Conservation (phyloP, 805 yeast genomes). For the Kodamaea restingae region DNA sequence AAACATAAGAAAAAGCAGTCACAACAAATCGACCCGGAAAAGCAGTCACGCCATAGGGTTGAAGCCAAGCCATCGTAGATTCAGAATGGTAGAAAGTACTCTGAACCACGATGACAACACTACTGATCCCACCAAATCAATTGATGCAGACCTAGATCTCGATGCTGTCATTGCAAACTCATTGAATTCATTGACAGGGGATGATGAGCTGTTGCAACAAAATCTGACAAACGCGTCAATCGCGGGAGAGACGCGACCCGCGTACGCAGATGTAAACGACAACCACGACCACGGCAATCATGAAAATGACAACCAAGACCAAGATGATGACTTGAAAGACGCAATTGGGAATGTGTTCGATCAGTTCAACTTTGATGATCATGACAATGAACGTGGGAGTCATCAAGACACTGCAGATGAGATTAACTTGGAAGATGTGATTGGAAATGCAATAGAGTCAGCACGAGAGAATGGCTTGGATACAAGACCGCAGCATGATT, state of each 20-base stretch:
- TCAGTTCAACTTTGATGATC: conserved; percentile 22
- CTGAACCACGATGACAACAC: conserved; percentile 1
- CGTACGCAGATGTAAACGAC: background rate
- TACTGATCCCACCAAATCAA: background rate
- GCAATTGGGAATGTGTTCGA: conserved; percentile 39
- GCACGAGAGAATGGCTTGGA: conserved; percentile 4
- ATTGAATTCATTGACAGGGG: conserved; percentile 6
- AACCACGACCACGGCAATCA: conserved; percentile 3
- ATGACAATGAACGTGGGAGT: conserved; percentile 2
- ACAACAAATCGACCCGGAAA: conserved; percentile 12
- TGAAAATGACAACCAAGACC: conserved; percentile 1
- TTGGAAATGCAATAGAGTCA: conserved; percentile 7
- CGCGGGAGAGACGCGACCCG: background rate
- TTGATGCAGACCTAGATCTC: conserved; percentile 9
- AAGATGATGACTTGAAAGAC: conserved; percentile 26
- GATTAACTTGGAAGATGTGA: conserved; percentile 2
- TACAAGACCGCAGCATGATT: background rate
- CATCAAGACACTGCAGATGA: conserved; percentile 4
- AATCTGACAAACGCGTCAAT: conserved; percentile 3
- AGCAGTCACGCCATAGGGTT: conserved; percentile 20
- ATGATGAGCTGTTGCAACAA: conserved; percentile 11
- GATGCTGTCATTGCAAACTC: conserved; percentile 10
- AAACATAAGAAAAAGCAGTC: conserved; percentile 16
- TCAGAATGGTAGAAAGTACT: background rate
- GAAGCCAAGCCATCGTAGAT: conserved; percentile 1